Evolutionary conservation across 306 rosid species (phyloP).

Genomic region (Lupinus albus): DNA sequence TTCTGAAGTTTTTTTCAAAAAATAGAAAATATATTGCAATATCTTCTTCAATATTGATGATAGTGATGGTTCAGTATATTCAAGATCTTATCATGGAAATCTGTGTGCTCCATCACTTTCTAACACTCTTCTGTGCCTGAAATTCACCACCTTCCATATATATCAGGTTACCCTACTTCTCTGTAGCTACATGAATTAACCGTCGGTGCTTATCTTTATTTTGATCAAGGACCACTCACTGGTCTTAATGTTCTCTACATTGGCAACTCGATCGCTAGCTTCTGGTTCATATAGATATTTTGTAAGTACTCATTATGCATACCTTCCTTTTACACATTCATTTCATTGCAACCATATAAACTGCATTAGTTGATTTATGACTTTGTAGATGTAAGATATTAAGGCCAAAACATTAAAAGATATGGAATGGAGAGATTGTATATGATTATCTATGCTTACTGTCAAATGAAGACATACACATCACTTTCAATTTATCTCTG

Average conservation of each 20-base stretch:
- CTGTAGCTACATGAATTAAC: background rate
- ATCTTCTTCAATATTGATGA: constrained; percentile 44
- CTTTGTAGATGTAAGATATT: background rate
- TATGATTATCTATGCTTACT: too few relatives aligned
- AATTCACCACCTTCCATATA: background rate
- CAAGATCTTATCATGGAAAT: constrained; percentile 46
- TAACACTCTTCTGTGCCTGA: constrained; percentile 34
- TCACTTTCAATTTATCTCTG: too few relatives aligned
- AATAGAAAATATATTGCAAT: background rate
- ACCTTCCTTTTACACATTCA: background rate
- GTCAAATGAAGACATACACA: too few relatives aligned
- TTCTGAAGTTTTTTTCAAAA: too few relatives aligned
- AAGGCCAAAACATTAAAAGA: too few relatives aligned
- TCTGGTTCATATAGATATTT: constrained; percentile 7
- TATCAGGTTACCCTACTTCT: constrained; percentile 25
- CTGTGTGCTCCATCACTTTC: constrained; percentile 65
- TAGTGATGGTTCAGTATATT: constrained; percentile 48
- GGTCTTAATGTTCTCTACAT: too few relatives aligned
- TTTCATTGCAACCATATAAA: constrained; percentile 6
- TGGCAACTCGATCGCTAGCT: background rate
- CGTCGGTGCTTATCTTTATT: too few relatives aligned
- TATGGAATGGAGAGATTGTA: too few relatives aligned
- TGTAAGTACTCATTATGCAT: background rate
- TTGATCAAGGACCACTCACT: too few relatives aligned
- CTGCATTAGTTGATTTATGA: constrained; percentile 10